Base-by-base conservation (phyloP, 2,329 filamentous ascomycete species). In the Juglanconis sp. region DNA sequence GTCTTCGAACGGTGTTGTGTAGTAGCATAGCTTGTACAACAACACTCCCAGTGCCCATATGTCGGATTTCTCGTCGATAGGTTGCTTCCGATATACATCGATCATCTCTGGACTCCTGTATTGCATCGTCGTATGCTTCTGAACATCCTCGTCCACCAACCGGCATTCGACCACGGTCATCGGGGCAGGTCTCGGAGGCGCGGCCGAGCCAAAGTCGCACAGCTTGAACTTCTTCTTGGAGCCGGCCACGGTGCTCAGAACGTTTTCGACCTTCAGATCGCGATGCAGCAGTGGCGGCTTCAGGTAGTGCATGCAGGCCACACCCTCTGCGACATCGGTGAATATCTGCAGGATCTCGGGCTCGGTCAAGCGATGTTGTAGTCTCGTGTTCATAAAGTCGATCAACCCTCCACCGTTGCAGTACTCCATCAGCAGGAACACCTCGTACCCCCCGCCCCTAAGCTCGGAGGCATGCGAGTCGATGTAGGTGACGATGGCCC, bases 41-140 rank as follows among this genome's bases (percentile, higher is more conserved):
- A 99, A 79, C 47, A 99, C 95, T 5, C 95, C 95, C 63, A 99
- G 77, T 1, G 95, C 95, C 95, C 93, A 99, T 35, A 99, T 97
- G 74, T 99, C 95, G 53, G 93, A 96, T 79, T 99, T 99, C 77
- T 99, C 95, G 71, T 99, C 92, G 71, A 99, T 96, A 1, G 95
- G 92, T 68, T 93, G 91, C 74, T 96, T 96, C 64, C 93, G 84
- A 76, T 97, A 99, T 31, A 99, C 95, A 70, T 99, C 95, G 63
- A 99, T 88, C 95, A 99, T 99, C 76, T 99, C 95, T 5, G 95
- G 95, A 72, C 94, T 98, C 66, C 95, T 85, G 73, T 99, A 99
- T 74, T 99, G 95, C 76, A 99, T 83, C 0, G 95, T 99, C 0
- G 95, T 99, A 72, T 99, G 94, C 69, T 91, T 91, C 75, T 98